Evolutionary conservation across 768 basidiomycete species (phyloP).

Genomic region (Tulasnella sp.): DNA sequence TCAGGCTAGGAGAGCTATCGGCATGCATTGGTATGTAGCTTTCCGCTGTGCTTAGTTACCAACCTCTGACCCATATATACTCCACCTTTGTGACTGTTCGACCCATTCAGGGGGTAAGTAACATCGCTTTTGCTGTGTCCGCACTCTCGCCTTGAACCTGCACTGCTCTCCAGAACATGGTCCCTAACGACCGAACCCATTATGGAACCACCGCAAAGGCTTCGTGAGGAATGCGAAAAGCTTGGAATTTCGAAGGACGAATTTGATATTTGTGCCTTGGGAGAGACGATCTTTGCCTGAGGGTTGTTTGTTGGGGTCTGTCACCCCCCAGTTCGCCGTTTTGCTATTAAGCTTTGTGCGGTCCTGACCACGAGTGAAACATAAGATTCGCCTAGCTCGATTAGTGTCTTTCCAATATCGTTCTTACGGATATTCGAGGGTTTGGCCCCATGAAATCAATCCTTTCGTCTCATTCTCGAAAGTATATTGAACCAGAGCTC

Average conservation of each 20-base stretch:
- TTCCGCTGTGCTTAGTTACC: not conserved
- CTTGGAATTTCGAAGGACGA: conserved; percentile 35
- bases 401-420: no score
- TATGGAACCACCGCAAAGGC: conserved; percentile 39
- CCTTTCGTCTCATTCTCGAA: no score
- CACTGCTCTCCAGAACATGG: conserved; percentile 28
- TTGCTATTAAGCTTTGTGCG: no score
- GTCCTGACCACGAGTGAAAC: not conserved
- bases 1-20: conserved; percentile 54
- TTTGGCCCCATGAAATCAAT: no score
- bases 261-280: conserved; percentile 38
- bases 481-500: no score
- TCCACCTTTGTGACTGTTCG: not conserved
- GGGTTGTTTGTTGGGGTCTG: not conserved
- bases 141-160: not conserved
- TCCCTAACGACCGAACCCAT: conserved; percentile 32
- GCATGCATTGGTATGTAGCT: conserved; percentile 67
- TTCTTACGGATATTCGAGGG: no score
- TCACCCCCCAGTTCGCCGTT: not conserved
- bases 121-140: not conserved
- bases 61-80: not conserved
- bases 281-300: conserved; percentile 34
- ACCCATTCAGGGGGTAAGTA: not conserved
- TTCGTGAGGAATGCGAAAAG: conserved; percentile 35
- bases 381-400: no score